Evolutionary conservation across 331 rosid genomes (phyloP), one percentile per base, ranked within the genome.

Genomic region (Cydonia oblonga): DNA sequence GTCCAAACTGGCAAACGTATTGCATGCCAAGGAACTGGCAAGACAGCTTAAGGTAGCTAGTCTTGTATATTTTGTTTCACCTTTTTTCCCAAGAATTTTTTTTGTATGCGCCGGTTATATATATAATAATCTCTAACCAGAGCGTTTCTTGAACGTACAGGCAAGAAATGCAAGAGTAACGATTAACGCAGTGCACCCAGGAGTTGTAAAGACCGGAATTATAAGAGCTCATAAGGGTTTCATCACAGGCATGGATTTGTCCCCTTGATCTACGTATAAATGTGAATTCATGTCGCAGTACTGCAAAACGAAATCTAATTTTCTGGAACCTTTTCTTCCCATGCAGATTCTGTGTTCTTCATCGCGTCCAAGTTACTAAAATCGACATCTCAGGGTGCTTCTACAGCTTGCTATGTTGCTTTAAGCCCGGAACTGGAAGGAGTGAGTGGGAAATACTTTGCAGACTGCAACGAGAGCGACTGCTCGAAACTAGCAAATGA

Each of bases 151-250:
- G 57, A 42, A 65, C 30, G 69, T 30, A 30, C 80, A 95, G 93
- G 93, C 80, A 61, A 89, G 90, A 80, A 91, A 95, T 80, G 99
- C 90, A 52, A 88, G 87, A 70, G 97, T 95, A 32, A 89, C 96
- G 12, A 82, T 91, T 73, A 91, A 91, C 63, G 96, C 96, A 71
- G 81, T 95, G 16, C 99, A 91, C 78, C 99, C 99, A 4, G 99
- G 99, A 24, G 84, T 95, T n/a, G 99, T 95, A 51, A 91, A 87
- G 84, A 95, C 99, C 0, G 99, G 91, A 30, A 95, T 95, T 70
- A 88, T 89, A 3, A 87, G 92, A 81, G 98, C 96, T 61, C 98
- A 91, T 53, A 93, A 89, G 79, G 91, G 99, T 60, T 72, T 95
- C 40, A 78, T 95, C 73, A 87, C 97, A 67, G 96, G 98, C 79